These are phyloP conservation scores for Cyberlindnera bimundalis DNA, from an alignment of 805 yeast species.

Conservation along the genomic window DNA sequence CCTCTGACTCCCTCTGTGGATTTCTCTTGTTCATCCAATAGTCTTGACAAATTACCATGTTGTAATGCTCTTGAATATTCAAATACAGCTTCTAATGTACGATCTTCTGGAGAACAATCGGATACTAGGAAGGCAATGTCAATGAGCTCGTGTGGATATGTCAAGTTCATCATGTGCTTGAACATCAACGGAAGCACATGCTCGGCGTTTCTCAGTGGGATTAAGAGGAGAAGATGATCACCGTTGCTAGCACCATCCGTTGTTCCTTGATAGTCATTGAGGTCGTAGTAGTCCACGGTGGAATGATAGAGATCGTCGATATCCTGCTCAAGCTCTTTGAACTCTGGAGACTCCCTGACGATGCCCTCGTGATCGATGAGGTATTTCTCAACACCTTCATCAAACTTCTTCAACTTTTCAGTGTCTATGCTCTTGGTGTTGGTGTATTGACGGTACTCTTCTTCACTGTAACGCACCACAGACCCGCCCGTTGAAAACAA, in stretches of 20 bases:
- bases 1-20: conserved; percentile 41
- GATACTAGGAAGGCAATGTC: conserved; percentile 80
- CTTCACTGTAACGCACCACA: conserved; percentile 8
- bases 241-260: conserved; percentile 45
- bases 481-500: background rate
- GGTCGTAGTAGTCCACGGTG: conserved; percentile 59
- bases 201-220: conserved; percentile 80
- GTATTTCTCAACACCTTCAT: conserved; percentile 37
- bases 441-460: conserved; percentile 14
- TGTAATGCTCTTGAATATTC: conserved; percentile 67
- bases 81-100: conserved; percentile 60
- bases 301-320: conserved; percentile 39
- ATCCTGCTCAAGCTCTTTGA: conserved; percentile 26
- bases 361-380: conserved; percentile 34
- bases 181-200: conserved; percentile 77
- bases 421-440: conserved; percentile 35
- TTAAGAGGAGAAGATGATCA: conserved; percentile 64
- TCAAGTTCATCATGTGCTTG: conserved; percentile 79
- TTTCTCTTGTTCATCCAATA: conserved; percentile 42
- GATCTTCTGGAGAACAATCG: conserved; percentile 68
- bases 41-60: conserved; percentile 57
- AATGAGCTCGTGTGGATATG: conserved; percentile 75
- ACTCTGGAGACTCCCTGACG: conserved; percentile 28
- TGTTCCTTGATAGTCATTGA: conserved; percentile 53
- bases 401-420: conserved; percentile 32